Evolutionary conservation across 2,329 filamentous ascomycete genomes (phyloP).

Genomic region (Fonsecaea nubica): DNA sequence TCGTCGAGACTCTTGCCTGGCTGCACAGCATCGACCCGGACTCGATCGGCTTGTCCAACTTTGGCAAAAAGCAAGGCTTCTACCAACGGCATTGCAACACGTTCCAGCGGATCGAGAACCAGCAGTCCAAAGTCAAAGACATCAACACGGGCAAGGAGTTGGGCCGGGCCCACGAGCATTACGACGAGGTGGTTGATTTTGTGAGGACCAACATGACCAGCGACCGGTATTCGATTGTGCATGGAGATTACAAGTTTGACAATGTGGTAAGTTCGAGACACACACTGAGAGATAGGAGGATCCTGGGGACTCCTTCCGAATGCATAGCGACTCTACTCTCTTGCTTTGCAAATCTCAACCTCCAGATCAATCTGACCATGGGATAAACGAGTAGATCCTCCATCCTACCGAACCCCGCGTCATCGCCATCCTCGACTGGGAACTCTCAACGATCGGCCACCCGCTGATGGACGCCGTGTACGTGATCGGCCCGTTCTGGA

Average conservation of each 20-base stretch:
- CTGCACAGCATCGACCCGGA: conserved; percentile 72
- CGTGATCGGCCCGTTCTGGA: conserved; percentile 31
- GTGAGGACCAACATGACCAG: conserved; percentile 72
- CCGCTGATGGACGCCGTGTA: conserved; percentile 59
- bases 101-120: conserved; percentile 73
- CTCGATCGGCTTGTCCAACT: conserved; percentile 67
- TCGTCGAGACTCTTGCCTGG: conserved; percentile 67
- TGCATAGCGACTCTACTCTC: neutral
- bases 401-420: conserved; percentile 79
- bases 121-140: conserved; percentile 73
- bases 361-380: neutral
- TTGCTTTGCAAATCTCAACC: neutral
- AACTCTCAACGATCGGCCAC: conserved; percentile 89
- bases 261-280: conserved; percentile 63
- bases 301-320: neutral
- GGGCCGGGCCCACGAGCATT: conserved; percentile 69
- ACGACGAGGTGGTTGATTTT: conserved; percentile 70
- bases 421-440: conserved; percentile 88
- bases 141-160: conserved; percentile 72
- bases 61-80: conserved; percentile 72
- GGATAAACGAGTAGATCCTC: conserved; percentile 53
- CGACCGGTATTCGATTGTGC: conserved; percentile 75
- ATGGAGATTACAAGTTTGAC: conserved; percentile 89
- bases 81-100: conserved; percentile 80
- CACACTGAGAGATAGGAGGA: neutral